Evolutionary conservation across 768 basidiomycete genomes (phyloP).

Genomic region (Pisolithus orientalis): DNA sequence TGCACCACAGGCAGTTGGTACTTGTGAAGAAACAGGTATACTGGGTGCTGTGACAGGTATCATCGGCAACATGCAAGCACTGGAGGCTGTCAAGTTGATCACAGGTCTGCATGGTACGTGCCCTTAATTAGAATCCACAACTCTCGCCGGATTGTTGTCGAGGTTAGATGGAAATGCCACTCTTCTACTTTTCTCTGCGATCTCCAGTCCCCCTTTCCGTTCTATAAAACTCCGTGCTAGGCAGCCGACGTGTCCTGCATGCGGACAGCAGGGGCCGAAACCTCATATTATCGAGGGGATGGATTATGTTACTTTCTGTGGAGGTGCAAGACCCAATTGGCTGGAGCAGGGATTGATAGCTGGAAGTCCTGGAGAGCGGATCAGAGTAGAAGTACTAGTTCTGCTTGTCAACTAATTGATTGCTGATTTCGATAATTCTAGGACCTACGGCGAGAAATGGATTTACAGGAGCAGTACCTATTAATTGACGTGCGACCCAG

Average conservation of each 20-base stretch:
- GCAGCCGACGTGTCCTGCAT: constrained; percentile 68
- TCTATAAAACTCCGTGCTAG: constrained; percentile 74
- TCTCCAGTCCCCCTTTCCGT: constrained; percentile 68
- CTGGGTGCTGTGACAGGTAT: constrained; percentile 85
- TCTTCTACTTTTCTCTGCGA: constrained; percentile 69
- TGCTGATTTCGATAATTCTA: constrained; percentile 17
- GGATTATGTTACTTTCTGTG: constrained; percentile 87
- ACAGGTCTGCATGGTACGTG: constrained; percentile 56
- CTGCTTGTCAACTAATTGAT: background rate
- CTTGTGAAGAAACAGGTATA: constrained; percentile 87
- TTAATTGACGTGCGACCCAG: constrained; percentile 78
- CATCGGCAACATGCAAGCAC: constrained; percentile 84
- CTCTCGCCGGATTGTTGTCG: constrained; percentile 3
- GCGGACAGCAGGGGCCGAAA: constrained; percentile 49
- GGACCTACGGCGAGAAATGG: constrained; percentile 42
- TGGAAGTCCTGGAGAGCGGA: constrained; percentile 37
- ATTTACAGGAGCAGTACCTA: constrained; percentile 19
- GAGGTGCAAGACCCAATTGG: constrained; percentile 66
- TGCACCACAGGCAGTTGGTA: constrained; percentile 52
- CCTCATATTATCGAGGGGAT: constrained; percentile 44
- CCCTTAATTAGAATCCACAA: background rate
- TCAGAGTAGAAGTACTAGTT: constrained; percentile 35
- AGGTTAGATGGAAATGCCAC: constrained; percentile 51
- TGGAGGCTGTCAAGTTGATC: constrained; percentile 80
- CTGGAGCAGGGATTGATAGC: constrained; percentile 43